Percentiles rank a stretch among this genome's conserved stretches.
phyloP scores from a whole-genome alignment of 768 basidiomycete genomes.

The Sistotremastrum suecicum region DNA sequence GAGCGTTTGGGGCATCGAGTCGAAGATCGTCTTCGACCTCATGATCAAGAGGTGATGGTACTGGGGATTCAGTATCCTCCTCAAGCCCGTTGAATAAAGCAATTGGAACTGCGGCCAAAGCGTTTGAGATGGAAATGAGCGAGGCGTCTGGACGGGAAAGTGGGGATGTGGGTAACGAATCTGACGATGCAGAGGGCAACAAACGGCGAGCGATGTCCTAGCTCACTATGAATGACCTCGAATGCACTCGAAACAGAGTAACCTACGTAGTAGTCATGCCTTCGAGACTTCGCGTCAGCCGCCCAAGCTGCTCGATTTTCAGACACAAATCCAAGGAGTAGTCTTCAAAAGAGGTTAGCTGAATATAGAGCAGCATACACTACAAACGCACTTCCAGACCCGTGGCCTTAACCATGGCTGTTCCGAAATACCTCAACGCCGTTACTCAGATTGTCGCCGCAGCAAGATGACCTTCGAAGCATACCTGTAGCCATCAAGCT shows the following conservation, averaged over 20 bases:
- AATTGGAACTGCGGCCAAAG: constrained; percentile 40
- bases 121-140: constrained; percentile 36
- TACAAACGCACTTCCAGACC: constrained; percentile 53
- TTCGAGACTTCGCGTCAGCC: constrained; percentile 40
- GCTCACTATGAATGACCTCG: constrained; percentile 4
- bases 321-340: constrained; percentile 52
- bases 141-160: constrained; percentile 30
- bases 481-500: constrained; percentile 48
- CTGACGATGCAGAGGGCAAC: constrained; percentile 34
- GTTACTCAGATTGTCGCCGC: constrained; percentile 3
- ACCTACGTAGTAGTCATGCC: constrained; percentile 62
- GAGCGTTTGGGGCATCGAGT: constrained; percentile 32
- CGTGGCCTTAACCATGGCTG: constrained; percentile 61
- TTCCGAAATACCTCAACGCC: constrained; percentile 47
- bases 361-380: not conserved
- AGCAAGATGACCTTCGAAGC: constrained; percentile 8
- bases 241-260: not conserved
- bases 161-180: constrained; percentile 28
- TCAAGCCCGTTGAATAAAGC: constrained; percentile 35
- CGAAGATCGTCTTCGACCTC: constrained; percentile 30
- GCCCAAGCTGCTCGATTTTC: constrained; percentile 42
- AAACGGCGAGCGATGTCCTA: constrained; percentile 61
- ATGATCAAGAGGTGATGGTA: constrained; percentile 36
- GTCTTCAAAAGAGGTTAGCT: constrained; percentile 18
- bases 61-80: constrained; percentile 32